These are phyloP conservation scores for Clarireedia sp. DNA, from an alignment of 2,329 filamentous ascomycete species.

Conservation along the genomic window DNA sequence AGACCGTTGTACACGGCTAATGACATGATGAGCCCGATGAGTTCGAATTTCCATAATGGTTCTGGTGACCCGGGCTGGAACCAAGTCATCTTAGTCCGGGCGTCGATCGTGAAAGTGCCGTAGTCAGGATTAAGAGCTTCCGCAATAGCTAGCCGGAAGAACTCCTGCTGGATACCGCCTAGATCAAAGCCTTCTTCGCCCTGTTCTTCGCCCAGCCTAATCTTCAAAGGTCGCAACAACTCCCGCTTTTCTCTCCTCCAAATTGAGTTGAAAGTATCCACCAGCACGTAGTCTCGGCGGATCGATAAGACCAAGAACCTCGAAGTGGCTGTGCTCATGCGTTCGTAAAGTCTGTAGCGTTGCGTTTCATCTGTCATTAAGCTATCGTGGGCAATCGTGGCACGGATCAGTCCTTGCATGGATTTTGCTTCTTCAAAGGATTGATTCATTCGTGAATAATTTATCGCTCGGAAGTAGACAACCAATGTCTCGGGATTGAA, in stretches of 20 bases:
- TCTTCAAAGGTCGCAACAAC: conserved; percentile 76
- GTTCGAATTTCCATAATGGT: conserved; percentile 81
- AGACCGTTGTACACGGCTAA: conserved; percentile 90
- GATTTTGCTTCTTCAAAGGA: conserved; percentile 64
- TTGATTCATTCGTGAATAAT: conserved; percentile 78
- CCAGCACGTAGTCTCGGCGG: conserved; percentile 56
- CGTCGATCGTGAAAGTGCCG: conserved; percentile 72
- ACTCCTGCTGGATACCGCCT: conserved; percentile 93
- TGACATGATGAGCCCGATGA: conserved; percentile 80
- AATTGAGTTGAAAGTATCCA: conserved; percentile 76
- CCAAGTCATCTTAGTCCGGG: conserved; percentile 73
- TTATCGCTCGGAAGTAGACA: conserved; percentile 80
- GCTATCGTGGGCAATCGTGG: conserved; percentile 43
- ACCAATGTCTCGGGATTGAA: conserved; percentile 68
- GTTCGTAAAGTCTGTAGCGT: conserved; percentile 52
- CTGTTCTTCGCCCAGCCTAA: conserved; percentile 72
- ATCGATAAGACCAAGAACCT: conserved; percentile 66
- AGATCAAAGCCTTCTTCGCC: conserved; percentile 90
- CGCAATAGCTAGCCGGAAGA: conserved; percentile 76
- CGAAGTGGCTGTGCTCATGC: conserved; percentile 58
- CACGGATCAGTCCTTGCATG: conserved; percentile 47
- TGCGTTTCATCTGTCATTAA: conserved; percentile 50
- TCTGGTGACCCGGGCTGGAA: conserved; percentile 78
- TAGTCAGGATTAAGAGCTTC: conserved; percentile 72
- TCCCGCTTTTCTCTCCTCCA: conserved; percentile 81